Percentiles rank a stretch among this genome's conserved stretches.
phyloP scores from a whole-genome alignment of 768 basidiomycete species.

The Amanita pseudoporphyria region DNA sequence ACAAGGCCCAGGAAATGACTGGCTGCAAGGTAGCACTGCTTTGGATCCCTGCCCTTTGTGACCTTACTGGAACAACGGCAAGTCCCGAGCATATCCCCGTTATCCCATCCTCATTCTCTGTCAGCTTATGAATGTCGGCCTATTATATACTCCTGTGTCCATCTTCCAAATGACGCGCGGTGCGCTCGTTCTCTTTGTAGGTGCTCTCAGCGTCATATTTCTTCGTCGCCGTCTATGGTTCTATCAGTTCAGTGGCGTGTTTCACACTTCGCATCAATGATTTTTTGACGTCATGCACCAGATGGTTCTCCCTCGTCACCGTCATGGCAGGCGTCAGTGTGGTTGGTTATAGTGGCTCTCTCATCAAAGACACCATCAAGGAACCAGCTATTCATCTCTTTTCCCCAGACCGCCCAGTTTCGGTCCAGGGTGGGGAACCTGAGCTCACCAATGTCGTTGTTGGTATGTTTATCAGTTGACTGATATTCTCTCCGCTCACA shows the following conservation, averaged over 20 bases:
- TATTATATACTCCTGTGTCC: constrained; percentile 93
- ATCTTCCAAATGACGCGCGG: constrained; percentile 97
- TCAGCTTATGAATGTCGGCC: constrained; percentile 88
- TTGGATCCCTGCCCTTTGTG: constrained; percentile 84
- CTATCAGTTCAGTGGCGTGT: constrained; percentile 57
- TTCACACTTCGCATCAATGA: constrained; percentile 1
- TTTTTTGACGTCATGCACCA: constrained; percentile 17
- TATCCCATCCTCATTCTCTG: constrained; percentile 17
- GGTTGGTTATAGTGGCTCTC: constrained; percentile 84
- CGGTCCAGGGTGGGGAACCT: constrained; percentile 38
- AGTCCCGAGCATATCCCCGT: constrained; percentile 21
- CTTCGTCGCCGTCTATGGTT: constrained; percentile 76
- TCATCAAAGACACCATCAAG: constrained; percentile 67
- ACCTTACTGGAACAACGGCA: constrained; percentile 87
- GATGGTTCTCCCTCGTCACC: constrained; percentile 85
- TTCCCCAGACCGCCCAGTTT: constrained; percentile 18
- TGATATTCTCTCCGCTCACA: constrained; percentile 11
- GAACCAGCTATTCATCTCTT: constrained; percentile 20
- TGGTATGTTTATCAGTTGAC: constrained; percentile 34
- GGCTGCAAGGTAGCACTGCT: constrained; percentile 70
- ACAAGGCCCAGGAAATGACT: constrained; percentile 34
- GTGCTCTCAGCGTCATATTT: constrained; percentile 84
- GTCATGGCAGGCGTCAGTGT: constrained; percentile 81
- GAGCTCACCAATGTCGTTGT: constrained; percentile 66
- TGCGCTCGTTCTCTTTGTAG: constrained; percentile 90